These are phyloP conservation scores for Fraxinus ornus DNA, from an alignment of 305 asterid genomes.

Conservation along the genomic window DNA sequence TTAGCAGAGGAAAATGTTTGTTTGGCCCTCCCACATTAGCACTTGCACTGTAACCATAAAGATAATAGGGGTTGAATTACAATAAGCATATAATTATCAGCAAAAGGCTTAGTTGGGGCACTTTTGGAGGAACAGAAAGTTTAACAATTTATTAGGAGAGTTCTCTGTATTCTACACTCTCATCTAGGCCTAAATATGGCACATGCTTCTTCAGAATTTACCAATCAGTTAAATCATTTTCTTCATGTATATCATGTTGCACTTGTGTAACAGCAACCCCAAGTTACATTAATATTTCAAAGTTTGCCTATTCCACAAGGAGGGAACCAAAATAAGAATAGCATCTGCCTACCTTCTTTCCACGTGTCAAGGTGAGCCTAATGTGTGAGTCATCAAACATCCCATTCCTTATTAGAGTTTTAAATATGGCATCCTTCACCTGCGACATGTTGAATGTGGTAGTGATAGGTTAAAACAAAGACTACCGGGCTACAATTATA, in stretches of 20 bases:
- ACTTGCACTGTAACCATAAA: neutral
- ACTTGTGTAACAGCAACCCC: neutral
- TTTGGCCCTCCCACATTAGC: neutral
- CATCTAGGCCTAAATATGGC: neutral
- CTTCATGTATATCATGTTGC: constrained; percentile 10
- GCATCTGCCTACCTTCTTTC: constrained; percentile 62
- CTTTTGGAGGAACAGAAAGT: neutral
- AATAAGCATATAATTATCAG: neutral
- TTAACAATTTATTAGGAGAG: neutral
- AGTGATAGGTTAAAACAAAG: constrained; percentile 10
- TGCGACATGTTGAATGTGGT: constrained; percentile 33
- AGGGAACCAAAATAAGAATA: constrained; percentile 15
- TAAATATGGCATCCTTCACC: constrained; percentile 88
- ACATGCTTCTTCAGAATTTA: constrained; percentile 7
- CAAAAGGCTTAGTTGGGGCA: neutral
- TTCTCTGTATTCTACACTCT: neutral
- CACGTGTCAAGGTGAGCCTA: constrained; percentile 84
- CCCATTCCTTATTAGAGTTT: constrained; percentile 68
- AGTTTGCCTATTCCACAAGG: neutral
- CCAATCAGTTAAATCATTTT: constrained; percentile 1
- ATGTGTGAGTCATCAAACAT: constrained; percentile 76
- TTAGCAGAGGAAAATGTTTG: neutral
- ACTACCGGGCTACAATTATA: constrained; percentile 8
- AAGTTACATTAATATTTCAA: neutral
- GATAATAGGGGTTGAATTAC: neutral